phyloP scores from a whole-genome alignment of 305 asterid species.

The Fraxinus latifolia region DNA sequence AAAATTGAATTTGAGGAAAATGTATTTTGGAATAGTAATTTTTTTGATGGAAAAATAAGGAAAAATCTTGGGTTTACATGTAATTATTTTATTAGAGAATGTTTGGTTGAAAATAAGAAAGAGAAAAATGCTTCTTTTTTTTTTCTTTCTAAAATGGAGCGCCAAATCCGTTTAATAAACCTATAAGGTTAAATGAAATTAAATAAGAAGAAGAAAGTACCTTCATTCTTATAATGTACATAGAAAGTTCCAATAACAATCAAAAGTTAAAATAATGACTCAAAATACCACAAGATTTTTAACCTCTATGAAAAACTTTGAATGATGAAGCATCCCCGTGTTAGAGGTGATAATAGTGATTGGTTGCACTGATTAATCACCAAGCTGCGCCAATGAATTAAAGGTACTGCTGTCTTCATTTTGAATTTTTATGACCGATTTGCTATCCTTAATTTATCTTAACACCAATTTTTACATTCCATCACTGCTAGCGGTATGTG shows the following conservation, averaged over 20 bases:
- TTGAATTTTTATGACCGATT: not conserved
- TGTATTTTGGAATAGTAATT: not conserved
- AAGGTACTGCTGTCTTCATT: not conserved
- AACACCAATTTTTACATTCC: not conserved
- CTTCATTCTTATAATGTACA: not conserved
- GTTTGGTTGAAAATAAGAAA: not conserved
- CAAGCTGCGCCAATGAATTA: not conserved
- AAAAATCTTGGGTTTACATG: not conserved
- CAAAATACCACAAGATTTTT: not conserved
- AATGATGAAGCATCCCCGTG: not conserved
- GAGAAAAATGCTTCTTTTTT: not conserved
- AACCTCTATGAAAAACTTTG: not conserved
- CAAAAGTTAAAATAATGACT: not conserved
- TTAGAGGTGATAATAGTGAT: not conserved
- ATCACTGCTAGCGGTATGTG: not conserved
- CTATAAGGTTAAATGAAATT: not conserved
- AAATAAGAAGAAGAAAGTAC: not conserved
- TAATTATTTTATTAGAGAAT: not conserved
- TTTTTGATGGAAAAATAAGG: no score
- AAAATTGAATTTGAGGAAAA: no score
- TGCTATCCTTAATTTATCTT: not conserved
- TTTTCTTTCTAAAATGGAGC: not conserved
- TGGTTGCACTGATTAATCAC: not conserved
- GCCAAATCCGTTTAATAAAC: not conserved
- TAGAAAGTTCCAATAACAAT: not conserved